Evolutionary conservation across 1,284 basidiomycete genomes (phyloP), one percentile per base, ranked within the genome.

Genomic region (Filobasidium uniguttulatum): DNA sequence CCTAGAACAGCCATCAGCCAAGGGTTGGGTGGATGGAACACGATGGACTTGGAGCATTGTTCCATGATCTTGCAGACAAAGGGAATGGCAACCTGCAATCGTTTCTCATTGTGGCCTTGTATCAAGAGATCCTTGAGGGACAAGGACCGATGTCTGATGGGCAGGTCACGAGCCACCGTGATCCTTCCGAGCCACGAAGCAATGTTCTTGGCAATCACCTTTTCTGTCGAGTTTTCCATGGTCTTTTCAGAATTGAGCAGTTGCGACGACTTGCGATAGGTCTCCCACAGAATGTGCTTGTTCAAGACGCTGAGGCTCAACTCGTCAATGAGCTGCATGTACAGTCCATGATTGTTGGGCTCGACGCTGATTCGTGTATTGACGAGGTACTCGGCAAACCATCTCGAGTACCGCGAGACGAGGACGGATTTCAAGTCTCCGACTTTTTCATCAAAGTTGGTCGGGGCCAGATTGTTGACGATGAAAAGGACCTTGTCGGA

Each of bases 31-130:
- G 87, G 84, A 61, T 78, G 82, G 78, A 98, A 99, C 31, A 98
- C 86, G 55, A 76, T 81, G 37, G 90, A 96, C 62, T 82, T 81
- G 49, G 81, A 77, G 60, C 87, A 91, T 46, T 87, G 86, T 64
- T 91, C 87, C 49, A 99, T 77, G 4, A 93, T 83, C 70, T 96
- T 97, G 79, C 91, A 97, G 26, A 98, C 87, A 66, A 98, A 99
- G 0, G 94, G 91, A 56, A 99, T 96, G 8, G 91, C 90, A 14
- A 97, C 86, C 44, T 93, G 81, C 40, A 97, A 76, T 43, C 91
- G 81, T 53, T 87, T 85, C 58, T 78, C 85, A 62, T 97, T 91
- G 66, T 88, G 94, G 2, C 91, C 94, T 70, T 99, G 88, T 37
- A 97, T 75, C 34, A 99, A 78, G 12, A 99, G 74, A 58, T 98